phyloP scores from a whole-genome alignment of 495 filamentous ascomycete species.

The Penicillium crystallinum region DNA sequence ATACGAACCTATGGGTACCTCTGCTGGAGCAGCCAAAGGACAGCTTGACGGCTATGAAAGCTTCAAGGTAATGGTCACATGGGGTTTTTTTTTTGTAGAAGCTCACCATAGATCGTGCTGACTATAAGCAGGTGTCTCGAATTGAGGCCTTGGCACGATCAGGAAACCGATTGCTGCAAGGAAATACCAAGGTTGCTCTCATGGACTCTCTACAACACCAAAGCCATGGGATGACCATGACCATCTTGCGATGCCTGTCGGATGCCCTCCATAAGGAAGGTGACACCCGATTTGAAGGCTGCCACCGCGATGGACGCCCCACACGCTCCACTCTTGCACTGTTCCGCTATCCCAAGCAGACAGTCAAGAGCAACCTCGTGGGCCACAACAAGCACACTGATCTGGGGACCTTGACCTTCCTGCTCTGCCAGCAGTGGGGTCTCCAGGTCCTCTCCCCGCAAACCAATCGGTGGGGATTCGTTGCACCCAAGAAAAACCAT shows the following conservation, averaged over 20 bases:
- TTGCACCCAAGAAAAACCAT: slow-evolving; percentile 43
- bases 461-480: slow-evolving; percentile 43
- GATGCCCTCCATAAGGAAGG: background rate
- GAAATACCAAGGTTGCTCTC: background rate
- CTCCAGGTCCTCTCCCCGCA: slow-evolving; percentile 49
- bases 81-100: background rate
- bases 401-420: slow-evolving; percentile 51
- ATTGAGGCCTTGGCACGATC: background rate
- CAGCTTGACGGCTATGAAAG: background rate
- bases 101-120: background rate
- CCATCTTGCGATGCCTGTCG: background rate
- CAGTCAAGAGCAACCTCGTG: background rate
- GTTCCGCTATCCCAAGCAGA: background rate
- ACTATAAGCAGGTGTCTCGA: background rate
- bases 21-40: background rate
- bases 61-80: background rate
- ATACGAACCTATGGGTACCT: background rate
- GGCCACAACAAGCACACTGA: slow-evolving; percentile 44
- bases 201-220: background rate
- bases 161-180: background rate
- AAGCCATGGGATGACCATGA: background rate
- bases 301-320: background rate
- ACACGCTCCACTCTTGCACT: background rate
- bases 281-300: background rate
- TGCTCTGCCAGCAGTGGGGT: slow-evolving; percentile 51